Percentiles rank a stretch among this genome's conserved stretches.
Conservation (phyloP, 305 asterid genomes). For the Fraxinus xanthoxyloides region DNA sequence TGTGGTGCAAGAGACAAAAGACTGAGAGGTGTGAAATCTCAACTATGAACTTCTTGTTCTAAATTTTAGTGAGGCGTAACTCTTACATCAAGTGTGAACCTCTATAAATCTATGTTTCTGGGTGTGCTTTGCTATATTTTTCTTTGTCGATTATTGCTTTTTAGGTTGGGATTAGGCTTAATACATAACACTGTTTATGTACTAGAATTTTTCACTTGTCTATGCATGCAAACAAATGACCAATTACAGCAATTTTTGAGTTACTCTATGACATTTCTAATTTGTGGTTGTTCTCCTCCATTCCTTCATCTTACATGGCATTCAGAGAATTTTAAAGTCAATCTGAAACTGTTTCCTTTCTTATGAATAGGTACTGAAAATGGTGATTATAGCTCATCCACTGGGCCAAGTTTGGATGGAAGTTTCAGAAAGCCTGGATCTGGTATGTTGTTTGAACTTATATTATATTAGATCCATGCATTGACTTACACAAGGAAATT, state of each 20-base stretch:
- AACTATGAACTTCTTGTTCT: not conserved
- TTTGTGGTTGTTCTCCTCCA: not conserved
- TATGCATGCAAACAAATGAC: not conserved
- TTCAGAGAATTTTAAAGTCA: not conserved
- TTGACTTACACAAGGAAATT: not conserved
- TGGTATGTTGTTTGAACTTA: conserved; percentile 34
- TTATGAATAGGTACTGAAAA: conserved; percentile 42
- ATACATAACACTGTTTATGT: not conserved
- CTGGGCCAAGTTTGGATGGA: conserved; percentile 61
- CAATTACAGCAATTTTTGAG: not conserved
- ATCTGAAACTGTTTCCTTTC: conserved; percentile 1
- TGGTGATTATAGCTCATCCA: conserved; percentile 53
- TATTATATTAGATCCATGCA: not conserved
- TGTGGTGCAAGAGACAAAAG: not conserved
- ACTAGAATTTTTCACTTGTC: not conserved
- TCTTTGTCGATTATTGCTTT: not conserved
- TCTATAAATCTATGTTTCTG: not conserved
- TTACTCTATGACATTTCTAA: not conserved
- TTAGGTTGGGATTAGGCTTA: not conserved
- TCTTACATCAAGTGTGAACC: not conserved
- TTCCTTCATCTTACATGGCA: not conserved
- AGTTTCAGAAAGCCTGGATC: conserved; percentile 62
- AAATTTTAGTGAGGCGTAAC: not conserved
- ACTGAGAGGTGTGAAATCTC: not conserved
- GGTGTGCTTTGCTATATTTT: not conserved